Evolutionary conservation across 2,329 filamentous ascomycete genomes (phyloP).

Genomic region (Neopestalotiopsis clavispora): DNA sequence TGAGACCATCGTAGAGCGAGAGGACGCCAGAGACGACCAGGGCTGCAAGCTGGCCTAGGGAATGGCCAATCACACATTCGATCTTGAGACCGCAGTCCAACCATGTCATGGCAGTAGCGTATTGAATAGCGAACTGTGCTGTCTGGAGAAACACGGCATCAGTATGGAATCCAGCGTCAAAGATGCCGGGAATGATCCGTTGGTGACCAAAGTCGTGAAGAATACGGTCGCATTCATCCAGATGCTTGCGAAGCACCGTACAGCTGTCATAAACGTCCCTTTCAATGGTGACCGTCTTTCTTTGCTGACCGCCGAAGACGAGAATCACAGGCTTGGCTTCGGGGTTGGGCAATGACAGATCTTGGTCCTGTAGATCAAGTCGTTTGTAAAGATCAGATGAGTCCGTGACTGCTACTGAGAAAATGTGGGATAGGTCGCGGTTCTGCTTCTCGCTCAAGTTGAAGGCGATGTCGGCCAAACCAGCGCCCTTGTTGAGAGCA

Average conservation of each 20-base stretch:
- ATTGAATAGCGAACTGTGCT: conserved; percentile 44
- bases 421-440: not conserved
- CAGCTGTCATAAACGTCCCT: conserved; percentile 33
- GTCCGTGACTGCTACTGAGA: not conserved
- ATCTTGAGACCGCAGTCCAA: conserved; percentile 42
- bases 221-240: conserved; percentile 28
- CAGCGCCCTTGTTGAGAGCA: not conserved
- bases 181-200: conserved; percentile 39
- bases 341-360: not conserved
- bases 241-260: conserved; percentile 28
- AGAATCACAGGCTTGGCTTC: conserved; percentile 32
- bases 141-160: conserved; percentile 41
- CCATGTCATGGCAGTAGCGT: conserved; percentile 40
- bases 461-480: conserved; percentile 1
- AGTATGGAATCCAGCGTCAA: conserved; percentile 27
- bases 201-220: conserved; percentile 22
- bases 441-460: conserved; percentile 6
- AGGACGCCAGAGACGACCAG: conserved; percentile 39
- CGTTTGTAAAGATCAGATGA: not conserved
- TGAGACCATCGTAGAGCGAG: conserved; percentile 24
- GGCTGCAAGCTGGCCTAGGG: conserved; percentile 47
- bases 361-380: not conserved
- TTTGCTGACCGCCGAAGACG: conserved; percentile 41
- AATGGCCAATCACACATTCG: conserved; percentile 42
- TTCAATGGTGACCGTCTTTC: conserved; percentile 35